Evolutionary conservation across 2,329 filamentous ascomycete species (phyloP).

Genomic region (Zasmidium citrigriseum): DNA sequence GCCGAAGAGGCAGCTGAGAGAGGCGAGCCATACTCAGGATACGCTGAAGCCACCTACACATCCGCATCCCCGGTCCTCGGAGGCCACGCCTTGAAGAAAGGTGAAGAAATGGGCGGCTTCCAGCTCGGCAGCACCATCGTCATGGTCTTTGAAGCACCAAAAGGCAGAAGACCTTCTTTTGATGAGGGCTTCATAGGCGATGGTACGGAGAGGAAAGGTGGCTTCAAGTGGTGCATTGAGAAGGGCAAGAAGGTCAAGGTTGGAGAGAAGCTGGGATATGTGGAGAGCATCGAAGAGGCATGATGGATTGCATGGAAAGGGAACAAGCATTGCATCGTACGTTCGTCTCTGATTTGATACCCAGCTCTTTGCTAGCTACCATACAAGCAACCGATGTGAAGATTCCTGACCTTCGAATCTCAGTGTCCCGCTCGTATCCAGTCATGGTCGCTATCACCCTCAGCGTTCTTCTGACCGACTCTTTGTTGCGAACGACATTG

Average conservation of each 20-base stretch:
- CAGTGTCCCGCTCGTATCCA: neutral
- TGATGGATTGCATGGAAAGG: slow-evolving; percentile 3
- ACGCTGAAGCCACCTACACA: slow-evolving; percentile 86
- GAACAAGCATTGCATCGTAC: slow-evolving; percentile 3
- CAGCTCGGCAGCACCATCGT: slow-evolving; percentile 94
- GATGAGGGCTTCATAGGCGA: slow-evolving; percentile 59
- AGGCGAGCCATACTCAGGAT: slow-evolving; percentile 86
- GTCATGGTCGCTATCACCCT: too few relatives aligned
- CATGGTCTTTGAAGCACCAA: slow-evolving; percentile 91
- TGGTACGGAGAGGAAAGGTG: slow-evolving; percentile 57
- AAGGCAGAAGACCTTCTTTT: slow-evolving; percentile 56
- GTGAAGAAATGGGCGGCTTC: slow-evolving; percentile 98
- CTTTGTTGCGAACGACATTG: too few relatives aligned
- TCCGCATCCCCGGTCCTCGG: slow-evolving; percentile 74
- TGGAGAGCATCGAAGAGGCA: slow-evolving; percentile 53
- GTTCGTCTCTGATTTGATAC: slow-evolving; percentile 2
- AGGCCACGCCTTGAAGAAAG: slow-evolving; percentile 79
- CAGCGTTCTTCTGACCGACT: too few relatives aligned
- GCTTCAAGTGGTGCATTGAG: slow-evolving; percentile 84
- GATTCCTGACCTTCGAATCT: neutral
- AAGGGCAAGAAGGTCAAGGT: slow-evolving; percentile 88
- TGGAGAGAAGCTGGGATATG: slow-evolving; percentile 79
- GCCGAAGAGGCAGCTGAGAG: slow-evolving; percentile 74
- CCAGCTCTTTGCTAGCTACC: slow-evolving; percentile 6
- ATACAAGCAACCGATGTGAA: neutral